Evolutionary conservation across 83 land plant species (phyloP), one percentile per base, ranked within the genome.

Genomic region (Thuja plicata): DNA sequence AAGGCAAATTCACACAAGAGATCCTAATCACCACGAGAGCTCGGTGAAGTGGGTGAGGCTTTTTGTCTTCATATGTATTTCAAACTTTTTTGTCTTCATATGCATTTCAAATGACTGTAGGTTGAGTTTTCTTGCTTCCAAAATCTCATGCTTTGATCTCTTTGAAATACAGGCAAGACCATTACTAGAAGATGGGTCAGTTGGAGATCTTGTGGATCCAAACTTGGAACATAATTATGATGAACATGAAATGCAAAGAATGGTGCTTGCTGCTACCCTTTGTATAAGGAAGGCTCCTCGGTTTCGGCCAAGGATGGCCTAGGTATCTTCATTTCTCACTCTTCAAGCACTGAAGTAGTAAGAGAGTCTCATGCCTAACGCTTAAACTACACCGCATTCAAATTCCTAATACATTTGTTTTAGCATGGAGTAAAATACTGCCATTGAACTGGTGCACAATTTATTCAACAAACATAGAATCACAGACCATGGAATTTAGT

Each of bases 11-110:
- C 50, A 94, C 54, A 83, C 60, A 40, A 94, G 91, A 46, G 88
- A 89, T 80, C 88, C 96, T 2, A 96, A 97, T 38, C 96, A 92
- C 83, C 95, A 96, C 86, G 93, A 96, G 87, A 97, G 97, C 87
- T 89, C 96, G 87, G 98, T 96, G 9, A 91, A 91, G 89, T 96
- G 97, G 99, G 99, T 96, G 94, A 87, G 96, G 24, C 78, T 76
- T 54, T 21, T 66, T 35, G 50, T 70, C 27, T 83, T 27, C n/a
- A 3, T 46, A 48, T 30, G n/a, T n/a, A n/a, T n/a, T n/a, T n/a
- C n/a, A n/a, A n/a, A n/a, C n/a, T n/a, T n/a, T n/a, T n/a, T n/a
- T n/a, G n/a, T n/a, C n/a, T n/a, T n/a, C n/a, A n/a, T n/a, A n/a
- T n/a, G 50, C 32, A 35, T 37, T 77, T 77, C 6, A 38, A 34